A percentile compares a stretch with the other conserved stretches of the same genome.
Evolutionary conservation across 371 early-diverging fungal species (phyloP).

Genomic region (Lichtheimia ramosa): DNA sequence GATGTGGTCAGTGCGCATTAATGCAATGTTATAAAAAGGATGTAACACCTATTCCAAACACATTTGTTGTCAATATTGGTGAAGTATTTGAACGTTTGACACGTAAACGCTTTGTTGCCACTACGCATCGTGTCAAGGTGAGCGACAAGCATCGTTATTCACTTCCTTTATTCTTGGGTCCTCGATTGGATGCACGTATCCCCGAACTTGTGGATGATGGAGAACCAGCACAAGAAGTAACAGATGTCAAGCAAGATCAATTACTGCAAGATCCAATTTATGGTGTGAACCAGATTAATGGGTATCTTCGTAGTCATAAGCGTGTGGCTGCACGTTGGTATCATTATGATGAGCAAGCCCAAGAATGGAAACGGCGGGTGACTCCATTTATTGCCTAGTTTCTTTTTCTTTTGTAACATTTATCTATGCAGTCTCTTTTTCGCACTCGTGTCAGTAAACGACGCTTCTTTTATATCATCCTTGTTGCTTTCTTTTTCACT

Average conservation of each 20-base stretch:
- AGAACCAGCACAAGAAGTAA: constrained; percentile 8
- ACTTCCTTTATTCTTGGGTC: constrained; percentile 56
- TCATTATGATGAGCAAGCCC: constrained; percentile 15
- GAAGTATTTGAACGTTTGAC: constrained; percentile 63
- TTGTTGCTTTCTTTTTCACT: not conserved
- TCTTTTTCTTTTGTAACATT: not conserved
- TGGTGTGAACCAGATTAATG: constrained; percentile 33
- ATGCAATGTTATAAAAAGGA: constrained; percentile 31
- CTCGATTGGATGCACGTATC: constrained; percentile 36
- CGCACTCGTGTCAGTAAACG: constrained; percentile 1
- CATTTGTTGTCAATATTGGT: constrained; percentile 69
- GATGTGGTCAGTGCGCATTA: too few species aligned
- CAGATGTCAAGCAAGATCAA: constrained; percentile 36
- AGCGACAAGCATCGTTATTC: constrained; percentile 42
- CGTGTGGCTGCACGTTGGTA: constrained; percentile 30
- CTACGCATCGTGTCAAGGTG: constrained; percentile 61
- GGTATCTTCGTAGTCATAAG: constrained; percentile 29
- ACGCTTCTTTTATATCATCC: not conserved
- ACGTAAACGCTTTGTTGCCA: constrained; percentile 51
- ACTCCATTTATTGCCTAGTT: not conserved
- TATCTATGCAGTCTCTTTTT: not conserved
- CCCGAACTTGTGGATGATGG: constrained; percentile 21
- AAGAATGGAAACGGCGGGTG: constrained; percentile 22
- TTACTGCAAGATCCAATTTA: constrained; percentile 33
- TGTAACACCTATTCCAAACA: constrained; percentile 54